These are phyloP conservation scores for Eragrostis nindensis DNA, from an alignment of 176 grass and related monocot species.

Conservation along the genomic window DNA sequence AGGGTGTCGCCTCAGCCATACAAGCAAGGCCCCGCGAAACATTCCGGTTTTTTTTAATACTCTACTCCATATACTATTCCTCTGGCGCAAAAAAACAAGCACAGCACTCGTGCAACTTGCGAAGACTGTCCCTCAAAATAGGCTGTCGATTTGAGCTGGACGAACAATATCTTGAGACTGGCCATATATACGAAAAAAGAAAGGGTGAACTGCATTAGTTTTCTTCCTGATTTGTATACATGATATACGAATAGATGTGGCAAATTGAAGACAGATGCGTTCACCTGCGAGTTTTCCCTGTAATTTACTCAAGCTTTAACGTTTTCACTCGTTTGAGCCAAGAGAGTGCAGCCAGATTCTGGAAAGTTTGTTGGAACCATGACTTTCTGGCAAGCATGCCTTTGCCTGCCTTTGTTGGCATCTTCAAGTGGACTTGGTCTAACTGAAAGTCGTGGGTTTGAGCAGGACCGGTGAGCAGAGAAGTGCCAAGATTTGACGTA, in stretches of 20 bases:
- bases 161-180: background rate
- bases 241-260: background rate
- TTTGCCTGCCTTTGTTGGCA: background rate
- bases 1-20: background rate
- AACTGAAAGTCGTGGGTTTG: conserved; percentile 30
- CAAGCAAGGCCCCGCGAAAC: background rate
- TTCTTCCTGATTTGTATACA: background rate
- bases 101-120: background rate
- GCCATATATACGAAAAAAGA: conserved; percentile 11
- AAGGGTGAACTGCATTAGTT: background rate
- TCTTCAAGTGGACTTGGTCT: conserved; percentile 26
- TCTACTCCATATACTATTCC: background rate
- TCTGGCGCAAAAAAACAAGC: background rate
- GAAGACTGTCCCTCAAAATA: background rate
- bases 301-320: too few relatives aligned
- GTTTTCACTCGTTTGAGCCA: too few relatives aligned
- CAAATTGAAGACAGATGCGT: background rate
- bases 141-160: conserved; percentile 7
- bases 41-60: background rate
- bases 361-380: conserved; percentile 10
- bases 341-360: too few relatives aligned
- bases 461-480: conserved; percentile 1
- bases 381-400: conserved; percentile 32
- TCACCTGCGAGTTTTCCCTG: too few relatives aligned
- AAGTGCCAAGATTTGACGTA: background rate